phyloP scores from a whole-genome alignment of 306 rosid species.

The Hippophae gyantsensis region DNA sequence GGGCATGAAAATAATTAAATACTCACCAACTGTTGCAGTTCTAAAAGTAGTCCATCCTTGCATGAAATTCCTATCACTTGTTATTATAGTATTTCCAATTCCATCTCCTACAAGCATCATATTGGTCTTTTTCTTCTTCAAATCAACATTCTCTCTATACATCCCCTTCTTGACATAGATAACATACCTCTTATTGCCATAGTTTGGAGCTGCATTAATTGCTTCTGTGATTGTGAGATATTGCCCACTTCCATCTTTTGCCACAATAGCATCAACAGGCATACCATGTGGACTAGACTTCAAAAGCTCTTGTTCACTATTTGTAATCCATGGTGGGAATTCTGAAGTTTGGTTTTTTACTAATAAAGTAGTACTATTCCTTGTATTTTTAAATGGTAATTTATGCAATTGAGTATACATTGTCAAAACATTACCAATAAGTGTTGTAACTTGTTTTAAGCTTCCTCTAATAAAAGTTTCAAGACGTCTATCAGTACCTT shows the following conservation, averaged over 20 bases:
- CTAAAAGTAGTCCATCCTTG: conserved; percentile 98
- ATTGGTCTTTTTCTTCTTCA: conserved; percentile 79
- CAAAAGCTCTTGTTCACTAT: conserved; percentile 48
- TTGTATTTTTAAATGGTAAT: conserved; percentile 47
- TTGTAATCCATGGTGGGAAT: conserved; percentile 61
- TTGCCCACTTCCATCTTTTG: conserved; percentile 72
- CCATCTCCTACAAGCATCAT: conserved; percentile 83
- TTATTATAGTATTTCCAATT: conserved; percentile 63
- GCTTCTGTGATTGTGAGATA: conserved; percentile 69
- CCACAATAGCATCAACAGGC: conserved; percentile 50
- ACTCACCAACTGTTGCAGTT: conserved; percentile 83
- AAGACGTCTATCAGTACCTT: conserved; percentile 71
- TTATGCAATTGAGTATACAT: conserved; percentile 60
- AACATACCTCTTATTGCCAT: conserved; percentile 45
- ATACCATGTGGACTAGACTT: conserved; percentile 27
- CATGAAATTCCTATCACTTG: conserved; percentile 67
- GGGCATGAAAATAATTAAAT: not conserved
- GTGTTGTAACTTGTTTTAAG: conserved; percentile 70
- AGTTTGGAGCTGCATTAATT: conserved; percentile 57
- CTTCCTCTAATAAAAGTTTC: conserved; percentile 68
- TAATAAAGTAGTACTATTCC: conserved; percentile 8
- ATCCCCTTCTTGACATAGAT: conserved; percentile 67
- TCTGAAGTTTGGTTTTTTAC: conserved; percentile 1
- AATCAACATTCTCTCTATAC: conserved; percentile 67
- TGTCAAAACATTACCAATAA: conserved; percentile 64